A percentile compares a stretch with the other conserved stretches of the same genome.
These are phyloP conservation scores for Aspergillus flavus DNA, from an alignment of 2,329 filamentous ascomycete species.

Conservation along the genomic window DNA sequence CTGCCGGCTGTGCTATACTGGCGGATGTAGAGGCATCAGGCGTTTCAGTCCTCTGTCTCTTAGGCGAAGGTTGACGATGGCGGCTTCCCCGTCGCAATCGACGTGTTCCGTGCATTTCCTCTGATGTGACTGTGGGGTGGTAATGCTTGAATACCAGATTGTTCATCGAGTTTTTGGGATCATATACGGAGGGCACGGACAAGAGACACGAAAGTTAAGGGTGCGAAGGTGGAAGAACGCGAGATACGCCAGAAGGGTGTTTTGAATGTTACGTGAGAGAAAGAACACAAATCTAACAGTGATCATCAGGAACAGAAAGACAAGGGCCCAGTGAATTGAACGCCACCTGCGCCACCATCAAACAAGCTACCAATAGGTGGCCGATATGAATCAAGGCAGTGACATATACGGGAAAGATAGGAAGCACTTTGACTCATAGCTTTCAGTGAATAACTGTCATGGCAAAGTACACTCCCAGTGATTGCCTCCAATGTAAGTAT, in stretches of 20 bases:
- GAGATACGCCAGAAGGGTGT: background rate
- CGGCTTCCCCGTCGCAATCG: background rate
- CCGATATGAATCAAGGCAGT: background rate
- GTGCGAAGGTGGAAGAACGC: background rate
- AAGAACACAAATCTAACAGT: background rate
- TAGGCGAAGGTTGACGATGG: background rate
- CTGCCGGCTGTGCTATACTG: background rate
- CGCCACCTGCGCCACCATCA: background rate
- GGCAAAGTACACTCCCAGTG: background rate
- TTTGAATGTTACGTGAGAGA: background rate
- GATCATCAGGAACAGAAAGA: background rate
- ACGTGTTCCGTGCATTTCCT: background rate
- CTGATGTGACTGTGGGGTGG: background rate
- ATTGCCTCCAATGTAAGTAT: background rate
- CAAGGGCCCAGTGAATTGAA: background rate
- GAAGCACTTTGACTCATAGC: background rate
- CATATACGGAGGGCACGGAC: background rate
- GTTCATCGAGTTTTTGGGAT: background rate
- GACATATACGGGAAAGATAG: background rate
- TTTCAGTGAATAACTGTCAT: background rate
- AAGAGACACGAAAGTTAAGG: background rate
- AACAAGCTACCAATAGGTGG: background rate
- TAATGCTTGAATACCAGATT: background rate
- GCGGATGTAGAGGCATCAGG: background rate
- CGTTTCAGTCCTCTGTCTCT: background rate